Conservation (phyloP, 2,329 filamentous ascomycete genomes). For the Ascochyta lentis region DNA sequence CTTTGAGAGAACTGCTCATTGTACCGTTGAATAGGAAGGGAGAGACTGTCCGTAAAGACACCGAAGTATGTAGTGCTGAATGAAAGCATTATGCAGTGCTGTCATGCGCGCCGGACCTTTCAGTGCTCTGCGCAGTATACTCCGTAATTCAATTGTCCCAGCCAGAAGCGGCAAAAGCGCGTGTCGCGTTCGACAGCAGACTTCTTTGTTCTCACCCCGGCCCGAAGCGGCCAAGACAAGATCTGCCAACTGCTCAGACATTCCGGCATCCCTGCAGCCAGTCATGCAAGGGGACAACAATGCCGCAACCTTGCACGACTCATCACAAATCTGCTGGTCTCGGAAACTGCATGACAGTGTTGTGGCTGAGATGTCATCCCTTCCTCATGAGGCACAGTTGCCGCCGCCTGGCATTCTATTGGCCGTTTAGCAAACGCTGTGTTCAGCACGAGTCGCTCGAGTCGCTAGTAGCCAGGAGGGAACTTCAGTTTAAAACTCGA, state of each 20-base stretch:
- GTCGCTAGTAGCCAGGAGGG: conserved; percentile 43
- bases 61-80: conserved; percentile 15
- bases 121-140: conserved; percentile 24
- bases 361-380: conserved; percentile 28
- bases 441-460: conserved; percentile 27
- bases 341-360: conserved; percentile 18
- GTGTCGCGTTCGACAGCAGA: conserved; percentile 33
- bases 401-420: not conserved
- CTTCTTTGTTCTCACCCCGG: conserved; percentile 46
- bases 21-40: conserved; percentile 39
- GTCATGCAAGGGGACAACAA: conserved; percentile 47
- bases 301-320: conserved; percentile 24
- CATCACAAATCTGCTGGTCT: conserved; percentile 25
- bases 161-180: conserved; percentile 38
- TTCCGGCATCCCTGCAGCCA: conserved; percentile 37
- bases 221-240: conserved; percentile 44
- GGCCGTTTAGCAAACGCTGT: conserved; percentile 8
- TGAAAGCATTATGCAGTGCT: conserved; percentile 42
- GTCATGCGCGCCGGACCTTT: conserved; percentile 15
- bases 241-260: conserved; percentile 41
- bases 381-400: conserved; percentile 10
- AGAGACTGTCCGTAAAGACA: conserved; percentile 19
- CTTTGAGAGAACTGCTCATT: conserved; percentile 45
- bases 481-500: conserved; percentile 39
- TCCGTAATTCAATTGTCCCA: conserved; percentile 46